Percentiles rank a stretch among this genome's conserved stretches.
Evolutionary conservation across 179 eudicot genomes (phyloP).

Genomic region (Gypsophila paniculata): DNA sequence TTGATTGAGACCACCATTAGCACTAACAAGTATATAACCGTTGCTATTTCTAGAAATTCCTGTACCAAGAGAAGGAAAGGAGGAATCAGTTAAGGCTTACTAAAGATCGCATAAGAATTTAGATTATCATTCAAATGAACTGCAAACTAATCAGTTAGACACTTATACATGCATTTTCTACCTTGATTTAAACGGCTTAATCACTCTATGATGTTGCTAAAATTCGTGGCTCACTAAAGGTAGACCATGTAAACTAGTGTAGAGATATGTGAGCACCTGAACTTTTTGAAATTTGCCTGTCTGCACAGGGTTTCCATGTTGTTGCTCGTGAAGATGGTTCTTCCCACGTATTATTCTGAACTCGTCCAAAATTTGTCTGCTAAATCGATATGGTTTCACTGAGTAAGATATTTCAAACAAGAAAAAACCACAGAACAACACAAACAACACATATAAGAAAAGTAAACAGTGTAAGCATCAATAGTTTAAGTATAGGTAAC

Average conservation of each 20-base stretch:
- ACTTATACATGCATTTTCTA: conserved; percentile 2
- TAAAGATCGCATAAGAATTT: conserved; percentile 7
- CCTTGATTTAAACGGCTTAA: not conserved
- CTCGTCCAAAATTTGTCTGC: conserved; percentile 49
- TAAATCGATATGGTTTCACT: conserved; percentile 17
- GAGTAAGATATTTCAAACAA: not conserved
- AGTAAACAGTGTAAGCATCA: not conserved
- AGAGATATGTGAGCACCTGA: conserved; percentile 30
- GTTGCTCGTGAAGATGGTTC: conserved; percentile 48
- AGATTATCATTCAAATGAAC: not conserved
- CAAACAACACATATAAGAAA: conserved; percentile 1
- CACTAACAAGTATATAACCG: conserved; percentile 76
- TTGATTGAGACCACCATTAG: conserved; percentile 96
- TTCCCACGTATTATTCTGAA: conserved; percentile 41
- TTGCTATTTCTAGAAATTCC: conserved; percentile 46
- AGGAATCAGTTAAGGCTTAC: not conserved
- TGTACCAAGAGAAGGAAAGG: conserved; percentile 30
- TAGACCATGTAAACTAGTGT: not conserved
- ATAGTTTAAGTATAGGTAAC: conserved; percentile 25
- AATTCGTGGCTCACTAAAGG: not conserved
- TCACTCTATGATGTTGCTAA: not conserved
- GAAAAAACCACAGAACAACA: not conserved
- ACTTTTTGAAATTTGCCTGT: conserved; percentile 35
- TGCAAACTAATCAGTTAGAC: conserved; percentile 7
- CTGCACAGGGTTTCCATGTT: conserved; percentile 76